Conservation (phyloP, 139 green algal species). For the Bryopsis sp. region DNA sequence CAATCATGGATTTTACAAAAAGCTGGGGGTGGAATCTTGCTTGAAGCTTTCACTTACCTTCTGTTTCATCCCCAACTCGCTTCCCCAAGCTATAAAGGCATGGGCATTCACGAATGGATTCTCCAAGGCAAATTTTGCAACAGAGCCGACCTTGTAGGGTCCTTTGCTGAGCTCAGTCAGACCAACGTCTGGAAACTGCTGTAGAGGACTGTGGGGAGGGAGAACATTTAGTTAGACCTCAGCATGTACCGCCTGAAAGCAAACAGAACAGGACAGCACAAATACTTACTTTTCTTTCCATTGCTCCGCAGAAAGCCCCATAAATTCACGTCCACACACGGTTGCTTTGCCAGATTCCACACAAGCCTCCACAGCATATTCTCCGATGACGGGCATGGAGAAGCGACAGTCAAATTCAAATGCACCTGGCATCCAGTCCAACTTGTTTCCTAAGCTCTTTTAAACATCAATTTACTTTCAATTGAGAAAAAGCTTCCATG, state of each 20-base stretch:
- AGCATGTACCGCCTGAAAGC: too few relatives aligned
- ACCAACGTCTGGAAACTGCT: neutral
- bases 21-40: too few relatives aligned
- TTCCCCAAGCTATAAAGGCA: constrained; percentile 10
- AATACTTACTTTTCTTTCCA: neutral
- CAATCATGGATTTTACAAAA: too few relatives aligned
- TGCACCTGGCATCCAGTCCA: too few relatives aligned
- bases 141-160: neutral
- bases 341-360: neutral
- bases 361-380: constrained; percentile 10
- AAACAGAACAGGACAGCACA: too few relatives aligned
- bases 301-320: neutral
- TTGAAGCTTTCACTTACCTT: too few relatives aligned
- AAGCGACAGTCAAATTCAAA: constrained; percentile 13
- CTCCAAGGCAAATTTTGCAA: neutral
- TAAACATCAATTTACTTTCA: too few relatives aligned
- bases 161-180: neutral
- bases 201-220: neutral
- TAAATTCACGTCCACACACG: neutral
- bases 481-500: too few relatives aligned
- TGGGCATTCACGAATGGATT: constrained; percentile 14
- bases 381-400: neutral
- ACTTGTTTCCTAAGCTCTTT: too few relatives aligned
- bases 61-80: neutral
- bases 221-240: too few relatives aligned